A percentile compares a stretch with the other conserved stretches of the same genome.
These are phyloP conservation scores for Tetrastigma voinierianum DNA, from an alignment of 164 flowering plant species.

Conservation along the genomic window DNA sequence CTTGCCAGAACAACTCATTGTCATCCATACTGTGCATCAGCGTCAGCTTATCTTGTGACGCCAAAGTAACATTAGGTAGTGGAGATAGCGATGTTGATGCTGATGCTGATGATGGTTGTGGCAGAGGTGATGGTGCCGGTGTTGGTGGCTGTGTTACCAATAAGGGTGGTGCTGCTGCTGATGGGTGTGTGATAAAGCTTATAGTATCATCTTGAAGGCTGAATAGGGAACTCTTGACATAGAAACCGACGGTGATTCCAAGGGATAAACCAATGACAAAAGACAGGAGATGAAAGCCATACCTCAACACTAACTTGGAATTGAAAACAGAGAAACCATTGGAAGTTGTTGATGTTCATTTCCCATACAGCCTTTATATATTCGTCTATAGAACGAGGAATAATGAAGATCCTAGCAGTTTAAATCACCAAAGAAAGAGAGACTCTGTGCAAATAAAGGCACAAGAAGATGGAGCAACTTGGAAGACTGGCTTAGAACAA, in stretches of 20 bases:
- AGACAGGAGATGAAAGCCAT: constrained; percentile 2
- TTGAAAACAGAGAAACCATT: constrained; percentile 2
- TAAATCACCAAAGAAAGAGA: neutral
- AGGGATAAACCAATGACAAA: constrained; percentile 18
- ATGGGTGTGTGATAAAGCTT: neutral
- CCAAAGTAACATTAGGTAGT: neutral
- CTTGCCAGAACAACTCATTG: constrained; percentile 39
- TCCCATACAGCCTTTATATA: constrained; percentile 3
- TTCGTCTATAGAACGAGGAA: neutral
- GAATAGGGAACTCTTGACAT: constrained; percentile 5
- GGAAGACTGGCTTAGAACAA: neutral
- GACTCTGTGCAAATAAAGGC: neutral
- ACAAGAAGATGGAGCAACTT: neutral
- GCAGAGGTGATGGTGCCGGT: neutral
- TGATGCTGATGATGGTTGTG: constrained; percentile 5
- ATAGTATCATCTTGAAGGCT: neutral
- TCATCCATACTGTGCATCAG: constrained; percentile 37
- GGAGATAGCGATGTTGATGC: neutral
- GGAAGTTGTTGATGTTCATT: neutral
- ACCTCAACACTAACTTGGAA: neutral
- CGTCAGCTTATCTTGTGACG: neutral
- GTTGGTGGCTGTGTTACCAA: neutral
- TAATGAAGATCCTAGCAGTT: no score
- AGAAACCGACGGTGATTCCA: constrained; percentile 10
- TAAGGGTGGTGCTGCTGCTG: neutral